phyloP scores from a whole-genome alignment of 176 grass and related monocot genomes.

The Poa pratensis region DNA sequence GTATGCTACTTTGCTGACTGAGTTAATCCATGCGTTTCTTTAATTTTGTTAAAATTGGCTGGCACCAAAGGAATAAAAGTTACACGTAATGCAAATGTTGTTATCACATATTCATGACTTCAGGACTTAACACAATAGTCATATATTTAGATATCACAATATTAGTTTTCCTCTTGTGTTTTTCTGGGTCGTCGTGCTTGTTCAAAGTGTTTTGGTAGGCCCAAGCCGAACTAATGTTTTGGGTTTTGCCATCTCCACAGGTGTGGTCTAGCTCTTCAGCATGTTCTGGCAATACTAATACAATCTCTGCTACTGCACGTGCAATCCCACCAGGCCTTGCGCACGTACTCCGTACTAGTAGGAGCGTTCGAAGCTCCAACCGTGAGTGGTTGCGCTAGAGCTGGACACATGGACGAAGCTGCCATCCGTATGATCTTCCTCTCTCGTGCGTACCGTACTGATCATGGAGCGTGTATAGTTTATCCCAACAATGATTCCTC shows the following conservation, averaged over 20 bases:
- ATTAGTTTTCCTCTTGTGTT: conserved; percentile 9
- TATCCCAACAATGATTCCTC: too few species aligned
- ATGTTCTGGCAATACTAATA: too few species aligned
- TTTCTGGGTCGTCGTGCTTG: too few species aligned
- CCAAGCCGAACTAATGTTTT: too few species aligned
- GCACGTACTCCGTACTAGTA: too few species aligned
- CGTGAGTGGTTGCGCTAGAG: background rate
- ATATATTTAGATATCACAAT: background rate
- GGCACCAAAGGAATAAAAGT: background rate
- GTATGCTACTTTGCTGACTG: conserved; percentile 53
- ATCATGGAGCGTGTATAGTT: too few species aligned
- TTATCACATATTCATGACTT: background rate
- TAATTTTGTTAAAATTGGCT: background rate
- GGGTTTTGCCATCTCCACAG: too few species aligned
- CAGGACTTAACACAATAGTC: background rate
- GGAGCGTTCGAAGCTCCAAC: background rate
- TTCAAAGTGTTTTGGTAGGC: too few species aligned
- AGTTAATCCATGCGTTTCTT: conserved; percentile 12
- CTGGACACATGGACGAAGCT: background rate
- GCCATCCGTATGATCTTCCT: background rate
- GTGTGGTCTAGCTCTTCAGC: too few species aligned
- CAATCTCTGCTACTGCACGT: too few species aligned
- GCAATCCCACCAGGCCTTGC: too few species aligned
- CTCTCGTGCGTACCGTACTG: background rate
- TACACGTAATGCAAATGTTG: background rate